phyloP scores from a whole-genome alignment of 83 land plant species.

The Picea abies region DNA sequence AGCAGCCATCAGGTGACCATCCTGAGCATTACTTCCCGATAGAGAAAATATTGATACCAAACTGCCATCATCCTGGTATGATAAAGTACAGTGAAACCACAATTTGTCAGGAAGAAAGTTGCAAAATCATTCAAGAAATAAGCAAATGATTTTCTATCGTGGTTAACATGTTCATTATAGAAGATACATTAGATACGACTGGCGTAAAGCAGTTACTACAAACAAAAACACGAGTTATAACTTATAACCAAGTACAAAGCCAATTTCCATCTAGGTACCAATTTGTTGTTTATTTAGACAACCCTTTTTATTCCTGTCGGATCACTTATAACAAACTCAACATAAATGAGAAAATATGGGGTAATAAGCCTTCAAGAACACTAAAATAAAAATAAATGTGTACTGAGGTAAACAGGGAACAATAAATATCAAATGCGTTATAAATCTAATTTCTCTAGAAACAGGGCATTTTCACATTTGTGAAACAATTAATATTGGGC shows the following conservation, averaged over 20 bases:
- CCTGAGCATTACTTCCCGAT: conserved; percentile 82
- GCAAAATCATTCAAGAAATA: conserved; percentile 5
- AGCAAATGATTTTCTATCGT: background rate
- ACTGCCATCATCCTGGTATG: conserved; percentile 85
- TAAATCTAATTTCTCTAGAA: too few relatives aligned
- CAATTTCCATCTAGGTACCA: background rate
- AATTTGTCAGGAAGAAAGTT: background rate
- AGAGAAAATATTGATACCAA: conserved; percentile 91
- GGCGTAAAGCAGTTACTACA: too few relatives aligned
- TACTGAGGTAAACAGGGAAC: too few relatives aligned
- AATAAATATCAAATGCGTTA: too few relatives aligned
- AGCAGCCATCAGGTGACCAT: conserved; percentile 91
- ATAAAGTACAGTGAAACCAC: background rate
- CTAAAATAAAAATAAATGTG: background rate
- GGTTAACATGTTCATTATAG: background rate
- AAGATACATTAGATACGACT: background rate
- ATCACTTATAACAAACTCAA: background rate
- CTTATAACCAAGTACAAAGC: background rate
- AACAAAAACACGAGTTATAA: background rate
- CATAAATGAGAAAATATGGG: background rate
- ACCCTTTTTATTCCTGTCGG: too few relatives aligned
- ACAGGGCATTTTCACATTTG: too few relatives aligned
- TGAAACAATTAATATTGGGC: too few relatives aligned
- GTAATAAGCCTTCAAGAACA: background rate
- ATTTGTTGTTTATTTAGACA: background rate